Evolutionary conservation across 768 basidiomycete species (phyloP), one percentile per base, ranked within the genome.

Genomic region (Cubamyces sp.): DNA sequence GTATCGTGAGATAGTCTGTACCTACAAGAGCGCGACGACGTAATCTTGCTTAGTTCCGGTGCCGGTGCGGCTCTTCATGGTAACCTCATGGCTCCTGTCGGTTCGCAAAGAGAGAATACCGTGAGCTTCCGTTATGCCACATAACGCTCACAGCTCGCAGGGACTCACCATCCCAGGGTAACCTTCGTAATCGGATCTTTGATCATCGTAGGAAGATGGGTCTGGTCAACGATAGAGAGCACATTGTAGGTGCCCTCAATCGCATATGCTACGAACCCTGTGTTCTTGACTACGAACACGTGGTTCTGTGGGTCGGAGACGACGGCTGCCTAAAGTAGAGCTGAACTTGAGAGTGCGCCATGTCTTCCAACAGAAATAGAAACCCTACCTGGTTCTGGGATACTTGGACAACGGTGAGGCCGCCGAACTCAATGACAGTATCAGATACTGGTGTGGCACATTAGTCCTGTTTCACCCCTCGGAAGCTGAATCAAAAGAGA

Each of bases 391-490:
- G 86, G 69, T 94, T 94, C 77, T 93, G 92, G 0, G 90, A 90
- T 21, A 93, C 92, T 69, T 94, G 92, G 0, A 94, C 91, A n/a
- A 90, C 81, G 0, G 88, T 91, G 62, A 94, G 76, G 52, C 92
- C 92, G 51, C 86, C 81, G 72, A 92, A 92, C 64, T 88, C 85
- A 49, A 93, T 87, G 23, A 91, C 89, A 1, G 91, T 88, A 67
- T 93, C 91, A 12, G 91, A 91, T 47, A 92, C 90, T 91, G 47
- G 39, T 56, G 26, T 3, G 11, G 11, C 12, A 9, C 14, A 12
- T 16, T 15, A 23, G 23, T 7, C 16, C n/a, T 21, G 23, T 16
- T 3, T n/a, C n/a, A 3, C 23, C 1, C 14, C 23, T 2, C 2
- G 18, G 42, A n/a, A 8, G 6, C 18, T 14, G 7, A 5, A 14